Percentiles rank a stretch among this genome's conserved stretches.
These are phyloP conservation scores for Begonia masoniana DNA, from an alignment of 306 rosid species.

Conservation along the genomic window DNA sequence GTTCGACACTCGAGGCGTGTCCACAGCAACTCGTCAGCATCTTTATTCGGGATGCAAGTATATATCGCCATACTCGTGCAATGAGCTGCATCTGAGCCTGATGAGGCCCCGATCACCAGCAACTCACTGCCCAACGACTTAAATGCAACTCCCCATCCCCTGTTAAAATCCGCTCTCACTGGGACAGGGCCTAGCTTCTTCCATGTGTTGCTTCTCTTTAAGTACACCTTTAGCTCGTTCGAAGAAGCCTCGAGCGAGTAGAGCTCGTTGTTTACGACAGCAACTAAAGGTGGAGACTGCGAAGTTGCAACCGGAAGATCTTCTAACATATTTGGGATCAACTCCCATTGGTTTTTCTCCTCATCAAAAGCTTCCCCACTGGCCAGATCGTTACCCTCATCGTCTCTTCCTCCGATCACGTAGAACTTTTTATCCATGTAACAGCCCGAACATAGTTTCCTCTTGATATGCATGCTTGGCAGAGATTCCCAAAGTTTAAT, in stretches of 20 bases:
- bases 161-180: conserved; percentile 40
- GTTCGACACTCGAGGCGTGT: conserved; percentile 31
- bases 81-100: conserved; percentile 11
- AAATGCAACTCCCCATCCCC: conserved; percentile 86
- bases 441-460: conserved; percentile 60
- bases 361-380: conserved; percentile 59
- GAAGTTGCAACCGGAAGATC: conserved; percentile 18
- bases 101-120: conserved; percentile 52
- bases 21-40: conserved; percentile 41
- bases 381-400: conserved; percentile 24
- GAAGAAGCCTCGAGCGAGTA: conserved; percentile 45
- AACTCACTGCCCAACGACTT: conserved; percentile 67
- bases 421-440: conserved; percentile 62
- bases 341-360: conserved; percentile 37
- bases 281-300: conserved; percentile 62
- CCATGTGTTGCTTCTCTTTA: conserved; percentile 45
- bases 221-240: conserved; percentile 51
- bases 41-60: conserved; percentile 52
- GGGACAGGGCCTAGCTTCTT: conserved; percentile 53
- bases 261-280: conserved; percentile 52
- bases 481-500: conserved; percentile 42
- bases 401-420: conserved; percentile 68
- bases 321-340: conserved; percentile 44
- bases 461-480: conserved; percentile 43
- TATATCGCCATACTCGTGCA: conserved; percentile 22